Percentiles rank a stretch among this genome's conserved stretches.
These are phyloP conservation scores for Viola odorata DNA, from an alignment of 345 rosid genomes.

Conservation along the genomic window DNA sequence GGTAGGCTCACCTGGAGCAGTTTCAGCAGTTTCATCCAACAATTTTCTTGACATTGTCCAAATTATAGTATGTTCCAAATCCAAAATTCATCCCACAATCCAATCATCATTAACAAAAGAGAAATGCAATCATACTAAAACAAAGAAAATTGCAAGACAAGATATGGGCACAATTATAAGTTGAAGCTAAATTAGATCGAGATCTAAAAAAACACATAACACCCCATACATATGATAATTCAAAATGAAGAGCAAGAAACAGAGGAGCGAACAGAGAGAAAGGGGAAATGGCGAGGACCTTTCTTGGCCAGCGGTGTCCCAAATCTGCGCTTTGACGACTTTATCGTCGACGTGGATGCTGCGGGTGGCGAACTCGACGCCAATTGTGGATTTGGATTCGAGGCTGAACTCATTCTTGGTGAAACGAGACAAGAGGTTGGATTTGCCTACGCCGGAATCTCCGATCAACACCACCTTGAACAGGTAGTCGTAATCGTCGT, in stretches of 20 bases:
- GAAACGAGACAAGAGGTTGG: constrained; percentile 26
- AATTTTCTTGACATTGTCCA: too few species aligned
- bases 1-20: too few species aligned
- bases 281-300: constrained; percentile 6
- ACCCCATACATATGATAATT: neutral
- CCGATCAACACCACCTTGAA: constrained; percentile 33
- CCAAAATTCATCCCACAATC: too few species aligned
- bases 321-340: constrained; percentile 32
- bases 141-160: too few species aligned
- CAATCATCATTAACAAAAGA: too few species aligned
- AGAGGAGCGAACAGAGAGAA: neutral
- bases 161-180: too few species aligned
- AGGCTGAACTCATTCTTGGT: constrained; percentile 30
- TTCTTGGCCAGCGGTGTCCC: constrained; percentile 35
- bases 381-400: constrained; percentile 31
- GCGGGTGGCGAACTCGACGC: constrained; percentile 32
- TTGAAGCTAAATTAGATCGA: neutral
- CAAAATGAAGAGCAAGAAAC: neutral
- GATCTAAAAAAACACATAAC: neutral
- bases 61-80: too few species aligned
- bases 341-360: constrained; percentile 30
- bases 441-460: constrained; percentile 30
- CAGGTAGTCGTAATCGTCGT: constrained; percentile 30
- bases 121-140: too few species aligned
- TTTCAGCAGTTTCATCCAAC: too few species aligned